A percentile compares a stretch with the other conserved stretches of the same genome.
These are phyloP conservation scores for Tetracladium marchalianum DNA, from an alignment of 495 filamentous ascomycete genomes.

Conservation along the genomic window DNA sequence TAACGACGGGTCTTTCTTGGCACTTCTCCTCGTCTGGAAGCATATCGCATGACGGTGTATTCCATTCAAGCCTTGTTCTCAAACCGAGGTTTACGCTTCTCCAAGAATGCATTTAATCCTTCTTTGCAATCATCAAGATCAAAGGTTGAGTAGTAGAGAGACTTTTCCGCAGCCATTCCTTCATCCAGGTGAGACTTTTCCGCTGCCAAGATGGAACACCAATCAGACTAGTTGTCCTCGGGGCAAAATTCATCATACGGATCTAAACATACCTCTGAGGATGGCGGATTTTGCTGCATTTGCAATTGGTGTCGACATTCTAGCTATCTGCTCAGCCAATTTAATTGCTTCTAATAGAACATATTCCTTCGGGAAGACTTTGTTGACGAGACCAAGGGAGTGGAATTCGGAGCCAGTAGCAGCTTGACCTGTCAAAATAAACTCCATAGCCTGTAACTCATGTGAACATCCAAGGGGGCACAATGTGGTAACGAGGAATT, in stretches of 20 bases:
- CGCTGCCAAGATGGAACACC: neutral
- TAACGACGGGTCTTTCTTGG: no score
- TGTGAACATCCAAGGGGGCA: no score
- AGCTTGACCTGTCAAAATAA: neutral
- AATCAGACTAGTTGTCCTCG: no score
- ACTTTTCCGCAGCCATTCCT: neutral
- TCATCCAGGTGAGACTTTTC: conserved; percentile 1
- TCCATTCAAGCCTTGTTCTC: no score
- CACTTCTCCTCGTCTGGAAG: no score
- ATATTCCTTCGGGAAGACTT: conserved; percentile 7
- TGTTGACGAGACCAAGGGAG: conserved; percentile 15
- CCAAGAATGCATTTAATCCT: conserved; percentile 15
- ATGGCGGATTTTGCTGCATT: conserved; percentile 20
- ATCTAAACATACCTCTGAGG: conserved; percentile 12
- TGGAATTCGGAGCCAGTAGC: neutral
- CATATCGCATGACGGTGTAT: no score
- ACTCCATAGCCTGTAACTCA: conserved; percentile 1
- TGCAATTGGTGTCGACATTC: conserved; percentile 15
- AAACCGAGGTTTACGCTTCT: conserved; percentile 18
- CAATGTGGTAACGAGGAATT: no score
- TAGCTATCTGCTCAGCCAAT: conserved; percentile 15
- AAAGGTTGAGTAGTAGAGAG: conserved; percentile 4
- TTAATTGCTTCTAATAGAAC: conserved; percentile 6
- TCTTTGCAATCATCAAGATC: conserved; percentile 16
- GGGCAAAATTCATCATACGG: neutral